Evolutionary conservation across 1,139 yeast genomes (phyloP), one percentile per base, ranked within the genome.

Genomic region (Saccharomycopsis hybrid): DNA sequence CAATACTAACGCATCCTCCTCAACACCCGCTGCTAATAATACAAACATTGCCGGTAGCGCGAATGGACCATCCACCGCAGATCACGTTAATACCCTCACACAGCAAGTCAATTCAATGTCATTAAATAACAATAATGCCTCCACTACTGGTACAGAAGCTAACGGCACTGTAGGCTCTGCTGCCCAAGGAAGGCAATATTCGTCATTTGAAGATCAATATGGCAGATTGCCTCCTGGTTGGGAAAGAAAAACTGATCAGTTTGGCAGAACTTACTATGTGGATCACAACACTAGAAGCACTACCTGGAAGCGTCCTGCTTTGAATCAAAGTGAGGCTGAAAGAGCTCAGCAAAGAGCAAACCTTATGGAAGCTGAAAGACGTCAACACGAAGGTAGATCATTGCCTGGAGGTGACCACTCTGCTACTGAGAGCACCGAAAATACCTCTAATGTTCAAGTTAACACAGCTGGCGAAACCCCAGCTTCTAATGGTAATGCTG

Each of bases 171-270:
- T 55, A 31, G 32, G 53, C 39, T 49, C 61, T 35, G 58, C 61
- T 2, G n/a, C n/a, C 5, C 57, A 65, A 38, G 69, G 68, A 59
- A 76, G 88, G 62, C 92, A 83, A 59, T 84, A 82, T 60, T 85
- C 95, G 1, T 87, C 97, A 1, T 92, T 92, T 65, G 98, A 92
- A 67, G 99, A 92, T 68, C 97, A 92, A 64, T 80, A 82, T 60
- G 99, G 99, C 46, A 77, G 97, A 61, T 74, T 92, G 58, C 99
- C 98, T 4, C 87, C 97, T 3, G 99, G 99, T 2, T 92, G 98
- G 98, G 99, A 92, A 68, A 81, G 98, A 60, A 80, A 97, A 67
- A 90, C 97, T 1, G 99, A 92, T 66, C 89, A 89, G 65, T 86
- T 89, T 61, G 98, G 98, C 33, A 80, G 99, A 62, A 92, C 97